phyloP scores from a whole-genome alignment of 2,329 filamentous ascomycete genomes.

The Cercospora nicotianae region DNA sequence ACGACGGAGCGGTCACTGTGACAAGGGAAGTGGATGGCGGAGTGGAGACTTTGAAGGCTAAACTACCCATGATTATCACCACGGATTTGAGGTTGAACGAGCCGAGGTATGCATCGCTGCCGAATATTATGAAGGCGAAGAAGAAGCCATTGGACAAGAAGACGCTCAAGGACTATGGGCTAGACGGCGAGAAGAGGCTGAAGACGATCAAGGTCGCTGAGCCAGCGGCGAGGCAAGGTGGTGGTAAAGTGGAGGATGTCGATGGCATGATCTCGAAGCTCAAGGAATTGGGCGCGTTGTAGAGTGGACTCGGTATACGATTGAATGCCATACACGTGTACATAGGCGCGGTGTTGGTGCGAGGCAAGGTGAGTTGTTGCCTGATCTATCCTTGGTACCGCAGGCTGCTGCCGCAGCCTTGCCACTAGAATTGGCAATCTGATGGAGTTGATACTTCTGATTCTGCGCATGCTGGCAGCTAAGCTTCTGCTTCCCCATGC shows the following conservation, averaged over 20 bases:
- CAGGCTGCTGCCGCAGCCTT: slow-evolving; percentile 5
- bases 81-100: slow-evolving; percentile 93
- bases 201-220: slow-evolving; percentile 91
- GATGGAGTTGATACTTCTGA: background rate
- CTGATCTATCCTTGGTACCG: slow-evolving; percentile 4
- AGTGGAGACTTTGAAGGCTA: slow-evolving; percentile 81
- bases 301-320: slow-evolving; percentile 31
- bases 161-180: slow-evolving; percentile 75
- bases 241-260: slow-evolving; percentile 96
- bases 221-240: slow-evolving; percentile 82
- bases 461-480: background rate
- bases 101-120: slow-evolving; percentile 90
- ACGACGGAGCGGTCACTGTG: slow-evolving; percentile 67
- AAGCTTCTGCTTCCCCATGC: background rate
- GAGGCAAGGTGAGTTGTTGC: slow-evolving; percentile 11
- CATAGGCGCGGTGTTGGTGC: slow-evolving; percentile 6
- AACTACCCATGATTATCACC: slow-evolving; percentile 89
- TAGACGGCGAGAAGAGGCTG: slow-evolving; percentile 72
- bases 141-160: slow-evolving; percentile 98
- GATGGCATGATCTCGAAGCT: slow-evolving; percentile 90
- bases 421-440: slow-evolving; percentile 1
- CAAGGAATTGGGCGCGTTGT: slow-evolving; percentile 93
- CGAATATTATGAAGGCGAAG: slow-evolving; percentile 99
- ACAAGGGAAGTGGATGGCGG: slow-evolving; percentile 94
- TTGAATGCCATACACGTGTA: slow-evolving; percentile 11